Evolutionary conservation across 2,329 filamentous ascomycete species (phyloP).

Genomic region (Colletotrichum spinosum): DNA sequence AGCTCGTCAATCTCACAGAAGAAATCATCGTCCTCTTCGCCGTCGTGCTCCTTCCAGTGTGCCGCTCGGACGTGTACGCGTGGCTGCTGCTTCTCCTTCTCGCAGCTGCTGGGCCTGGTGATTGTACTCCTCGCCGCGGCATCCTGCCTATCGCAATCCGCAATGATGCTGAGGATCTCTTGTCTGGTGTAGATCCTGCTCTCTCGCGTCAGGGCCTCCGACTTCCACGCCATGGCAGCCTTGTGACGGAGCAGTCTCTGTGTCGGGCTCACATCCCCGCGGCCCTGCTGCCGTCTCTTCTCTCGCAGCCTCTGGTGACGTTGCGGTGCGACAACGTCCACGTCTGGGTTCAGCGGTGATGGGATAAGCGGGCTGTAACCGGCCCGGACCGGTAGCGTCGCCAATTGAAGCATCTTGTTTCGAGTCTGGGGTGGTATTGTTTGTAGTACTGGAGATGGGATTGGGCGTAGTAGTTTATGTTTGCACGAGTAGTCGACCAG

Average conservation of each 20-base stretch:
- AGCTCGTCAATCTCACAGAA: constrained; percentile 33
- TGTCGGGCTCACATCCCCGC: constrained; percentile 50
- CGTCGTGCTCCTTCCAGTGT: constrained; percentile 37
- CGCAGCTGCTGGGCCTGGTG: constrained; percentile 17
- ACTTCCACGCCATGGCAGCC: constrained; percentile 54
- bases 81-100: constrained; percentile 25
- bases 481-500: neutral
- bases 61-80: constrained; percentile 31
- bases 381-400: constrained; percentile 33
- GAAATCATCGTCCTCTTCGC: constrained; percentile 34
- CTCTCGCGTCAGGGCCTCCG: constrained; percentile 37
- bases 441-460: neutral
- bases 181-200: constrained; percentile 32
- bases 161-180: constrained; percentile 35
- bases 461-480: neutral
- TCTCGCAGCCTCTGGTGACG: constrained; percentile 37
- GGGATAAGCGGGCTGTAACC: constrained; percentile 43
- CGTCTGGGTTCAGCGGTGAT: constrained; percentile 45
- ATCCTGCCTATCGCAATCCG: constrained; percentile 34
- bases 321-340: constrained; percentile 27
- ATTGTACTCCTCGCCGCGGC: constrained; percentile 15
- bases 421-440: neutral
- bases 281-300: constrained; percentile 35
- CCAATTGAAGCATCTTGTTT: constrained; percentile 24
- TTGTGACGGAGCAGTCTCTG: constrained; percentile 55